Percentiles rank a stretch among this genome's conserved stretches.
phyloP scores from a whole-genome alignment of 2,329 filamentous ascomycete species.

The Talaromyces sp. region DNA sequence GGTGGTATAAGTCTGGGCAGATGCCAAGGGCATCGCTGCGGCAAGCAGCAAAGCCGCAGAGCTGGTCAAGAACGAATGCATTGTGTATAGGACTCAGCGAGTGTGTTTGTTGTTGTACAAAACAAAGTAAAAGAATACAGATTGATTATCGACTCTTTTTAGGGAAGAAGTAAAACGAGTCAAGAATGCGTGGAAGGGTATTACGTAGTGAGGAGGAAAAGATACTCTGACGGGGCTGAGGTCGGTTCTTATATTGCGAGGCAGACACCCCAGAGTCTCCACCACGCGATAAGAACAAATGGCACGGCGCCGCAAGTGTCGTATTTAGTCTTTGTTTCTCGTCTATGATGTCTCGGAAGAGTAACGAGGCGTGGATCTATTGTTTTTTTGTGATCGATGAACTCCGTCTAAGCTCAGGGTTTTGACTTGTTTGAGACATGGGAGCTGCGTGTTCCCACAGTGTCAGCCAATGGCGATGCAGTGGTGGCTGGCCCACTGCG shows the following conservation, averaged over 20 bases:
- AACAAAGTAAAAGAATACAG: background rate
- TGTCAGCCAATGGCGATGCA: slow-evolving; percentile 1
- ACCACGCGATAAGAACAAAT: background rate
- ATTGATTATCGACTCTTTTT: background rate
- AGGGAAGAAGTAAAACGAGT: background rate
- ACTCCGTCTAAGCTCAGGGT: background rate
- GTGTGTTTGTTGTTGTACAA: background rate
- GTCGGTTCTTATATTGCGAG: slow-evolving; percentile 1
- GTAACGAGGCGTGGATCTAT: slow-evolving; percentile 1
- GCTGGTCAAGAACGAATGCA: slow-evolving; percentile 30
- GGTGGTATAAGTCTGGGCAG: slow-evolving; percentile 69
- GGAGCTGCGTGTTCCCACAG: background rate
- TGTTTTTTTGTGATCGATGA: background rate
- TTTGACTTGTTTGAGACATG: slow-evolving; percentile 5
- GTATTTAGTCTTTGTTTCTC: background rate
- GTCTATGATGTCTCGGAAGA: slow-evolving; percentile 2
- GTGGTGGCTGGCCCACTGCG: background rate
- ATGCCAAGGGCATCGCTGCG: slow-evolving; percentile 30
- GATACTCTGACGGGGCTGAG: background rate
- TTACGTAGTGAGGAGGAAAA: background rate
- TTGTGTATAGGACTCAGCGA: slow-evolving; percentile 16
- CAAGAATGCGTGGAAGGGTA: background rate
- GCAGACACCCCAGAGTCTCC: background rate
- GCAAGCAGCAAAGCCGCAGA: slow-evolving; percentile 29
- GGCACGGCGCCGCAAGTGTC: background rate